Evolutionary conservation across 371 early-diverging fungal species (phyloP).

Genomic region (Umbelopsis sp.): DNA sequence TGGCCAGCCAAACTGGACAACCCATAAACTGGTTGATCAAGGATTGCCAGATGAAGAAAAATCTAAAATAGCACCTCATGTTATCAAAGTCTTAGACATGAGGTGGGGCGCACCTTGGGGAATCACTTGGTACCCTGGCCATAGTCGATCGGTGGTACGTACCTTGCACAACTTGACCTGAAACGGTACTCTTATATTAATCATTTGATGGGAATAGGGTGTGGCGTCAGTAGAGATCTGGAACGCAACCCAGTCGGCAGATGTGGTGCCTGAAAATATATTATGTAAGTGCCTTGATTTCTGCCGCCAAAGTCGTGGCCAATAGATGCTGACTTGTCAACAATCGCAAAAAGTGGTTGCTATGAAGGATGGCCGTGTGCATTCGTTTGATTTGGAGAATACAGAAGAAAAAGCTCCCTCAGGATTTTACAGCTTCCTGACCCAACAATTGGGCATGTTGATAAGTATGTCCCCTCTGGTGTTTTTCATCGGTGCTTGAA

Average conservation of each 20-base stretch:
- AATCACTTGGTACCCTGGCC: slow-evolving; percentile 3
- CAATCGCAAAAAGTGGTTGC: slow-evolving; percentile 27
- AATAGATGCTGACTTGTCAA: neutral
- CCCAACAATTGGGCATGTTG: slow-evolving; percentile 40
- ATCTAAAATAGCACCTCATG: neutral
- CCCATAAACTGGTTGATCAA: neutral
- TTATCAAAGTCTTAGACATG: neutral
- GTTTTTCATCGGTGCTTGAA: neutral
- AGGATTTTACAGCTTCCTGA: slow-evolving; percentile 32
- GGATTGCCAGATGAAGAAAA: neutral
- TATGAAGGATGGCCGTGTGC: slow-evolving; percentile 29
- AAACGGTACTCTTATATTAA: too few species aligned
- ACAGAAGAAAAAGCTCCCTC: slow-evolving; percentile 27
- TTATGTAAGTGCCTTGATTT: slow-evolving; percentile 22
- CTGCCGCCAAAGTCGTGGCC: neutral
- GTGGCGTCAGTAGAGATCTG: slow-evolving; percentile 26
- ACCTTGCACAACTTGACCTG: neutral
- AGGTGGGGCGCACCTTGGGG: slow-evolving; percentile 7
- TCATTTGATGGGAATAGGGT: neutral
- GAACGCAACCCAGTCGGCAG: slow-evolving; percentile 16
- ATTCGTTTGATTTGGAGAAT: slow-evolving; percentile 32
- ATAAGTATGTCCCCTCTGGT: slow-evolving; percentile 19
- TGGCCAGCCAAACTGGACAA: slow-evolving; percentile 6
- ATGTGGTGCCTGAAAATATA: slow-evolving; percentile 1
- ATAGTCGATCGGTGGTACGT: neutral